Conservation (phyloP, 257 asterid species). For the Coffea eugenioides region DNA sequence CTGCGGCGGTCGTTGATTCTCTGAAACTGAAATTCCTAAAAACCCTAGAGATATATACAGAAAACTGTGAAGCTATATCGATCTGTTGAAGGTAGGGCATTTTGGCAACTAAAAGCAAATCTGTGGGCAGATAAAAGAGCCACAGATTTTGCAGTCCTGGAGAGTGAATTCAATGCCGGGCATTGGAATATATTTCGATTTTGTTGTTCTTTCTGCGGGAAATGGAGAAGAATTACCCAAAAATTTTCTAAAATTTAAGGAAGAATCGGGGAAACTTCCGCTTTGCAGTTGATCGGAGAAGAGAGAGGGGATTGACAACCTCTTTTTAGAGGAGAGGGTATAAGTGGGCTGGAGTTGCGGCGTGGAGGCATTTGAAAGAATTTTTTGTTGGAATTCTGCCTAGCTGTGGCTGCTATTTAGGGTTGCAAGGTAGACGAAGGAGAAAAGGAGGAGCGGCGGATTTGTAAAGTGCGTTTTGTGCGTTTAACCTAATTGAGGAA, state of each 20-base stretch:
- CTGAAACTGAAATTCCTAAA: constrained; percentile 18
- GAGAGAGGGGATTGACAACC: background rate
- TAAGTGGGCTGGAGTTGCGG: background rate
- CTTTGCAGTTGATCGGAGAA: constrained; percentile 3
- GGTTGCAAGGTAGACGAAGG: too few relatives aligned
- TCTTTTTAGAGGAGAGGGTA: background rate
- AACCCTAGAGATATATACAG: constrained; percentile 20
- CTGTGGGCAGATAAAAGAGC: constrained; percentile 24
- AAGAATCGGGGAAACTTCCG: background rate
- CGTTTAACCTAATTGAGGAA: too few relatives aligned
- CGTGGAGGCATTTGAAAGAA: constrained; percentile 18
- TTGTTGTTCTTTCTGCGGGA: background rate
- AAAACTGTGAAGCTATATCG: constrained; percentile 22
- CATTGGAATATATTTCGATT: background rate
- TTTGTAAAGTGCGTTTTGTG: too few relatives aligned
- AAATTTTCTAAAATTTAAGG: constrained; percentile 5
- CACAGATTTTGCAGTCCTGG: constrained; percentile 17
- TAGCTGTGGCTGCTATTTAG: too few relatives aligned
- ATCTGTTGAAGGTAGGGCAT: constrained; percentile 15
- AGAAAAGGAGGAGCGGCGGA: too few relatives aligned
- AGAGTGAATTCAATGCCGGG: background rate
- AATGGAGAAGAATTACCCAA: background rate
- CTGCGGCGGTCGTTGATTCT: constrained; percentile 51
- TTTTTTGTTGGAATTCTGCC: too few relatives aligned
- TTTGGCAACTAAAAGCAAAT: constrained; percentile 15